A percentile compares a stretch with the other conserved stretches of the same genome.
These are phyloP conservation scores for Corylus heterophylla DNA, from an alignment of 306 rosid species.

Conservation along the genomic window DNA sequence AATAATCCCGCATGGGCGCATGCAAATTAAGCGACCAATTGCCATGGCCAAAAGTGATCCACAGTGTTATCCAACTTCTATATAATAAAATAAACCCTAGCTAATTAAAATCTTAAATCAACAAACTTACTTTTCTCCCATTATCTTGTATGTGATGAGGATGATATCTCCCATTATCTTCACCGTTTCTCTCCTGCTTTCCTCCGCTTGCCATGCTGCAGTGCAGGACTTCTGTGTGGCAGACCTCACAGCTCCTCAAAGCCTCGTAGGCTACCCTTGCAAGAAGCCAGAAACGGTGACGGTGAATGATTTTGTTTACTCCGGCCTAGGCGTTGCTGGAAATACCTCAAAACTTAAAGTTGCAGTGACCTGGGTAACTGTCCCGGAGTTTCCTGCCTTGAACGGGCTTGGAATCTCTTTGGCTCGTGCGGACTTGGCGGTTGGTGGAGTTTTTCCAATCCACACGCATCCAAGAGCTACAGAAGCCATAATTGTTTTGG, in stretches of 20 bases:
- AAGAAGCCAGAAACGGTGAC: constrained; percentile 52
- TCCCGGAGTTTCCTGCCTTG: constrained; percentile 53
- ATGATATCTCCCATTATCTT: constrained; percentile 45
- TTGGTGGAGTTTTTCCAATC: constrained; percentile 65
- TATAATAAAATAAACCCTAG: background rate
- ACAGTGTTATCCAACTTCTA: background rate
- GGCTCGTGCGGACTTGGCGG: constrained; percentile 61
- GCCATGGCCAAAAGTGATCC: background rate
- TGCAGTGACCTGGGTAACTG: constrained; percentile 61
- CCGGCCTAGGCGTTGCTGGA: constrained; percentile 54
- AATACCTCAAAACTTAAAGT: constrained; percentile 85
- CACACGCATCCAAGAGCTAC: constrained; percentile 85
- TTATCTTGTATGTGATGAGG: constrained; percentile 15
- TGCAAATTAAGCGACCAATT: background rate
- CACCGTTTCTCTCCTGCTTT: constrained; percentile 32
- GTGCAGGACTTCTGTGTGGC: constrained; percentile 86
- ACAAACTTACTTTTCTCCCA: no score
- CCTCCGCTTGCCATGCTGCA: constrained; percentile 46
- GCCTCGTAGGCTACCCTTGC: constrained; percentile 78
- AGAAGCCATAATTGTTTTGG: constrained; percentile 42
- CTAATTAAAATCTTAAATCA: no score
- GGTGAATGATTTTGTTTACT: constrained; percentile 53
- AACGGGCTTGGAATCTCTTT: constrained; percentile 74
- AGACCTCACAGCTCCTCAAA: constrained; percentile 45
- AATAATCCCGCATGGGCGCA: background rate